phyloP scores from a whole-genome alignment of 169 alveolate species.

The Miamiensis avidus region DNA sequence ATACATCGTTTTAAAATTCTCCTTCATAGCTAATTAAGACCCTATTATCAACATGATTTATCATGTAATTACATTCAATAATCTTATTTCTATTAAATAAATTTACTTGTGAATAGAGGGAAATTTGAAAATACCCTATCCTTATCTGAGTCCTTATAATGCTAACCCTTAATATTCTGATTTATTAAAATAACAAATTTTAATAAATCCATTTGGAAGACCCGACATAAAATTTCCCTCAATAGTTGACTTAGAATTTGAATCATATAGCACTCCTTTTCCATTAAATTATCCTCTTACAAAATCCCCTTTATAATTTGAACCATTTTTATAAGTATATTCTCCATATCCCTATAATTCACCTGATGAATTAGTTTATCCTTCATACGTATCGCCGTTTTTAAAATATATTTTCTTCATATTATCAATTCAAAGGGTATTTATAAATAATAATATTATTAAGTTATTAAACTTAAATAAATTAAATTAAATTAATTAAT shows the following conservation, averaged over 20 bases:
- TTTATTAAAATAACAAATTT: too few relatives aligned
- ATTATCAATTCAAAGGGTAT: too few relatives aligned
- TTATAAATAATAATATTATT: too few relatives aligned
- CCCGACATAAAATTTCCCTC: background rate
- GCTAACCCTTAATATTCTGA: background rate
- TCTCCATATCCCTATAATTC: background rate
- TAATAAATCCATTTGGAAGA: background rate
- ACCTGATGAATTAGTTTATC: background rate
- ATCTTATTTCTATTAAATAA: background rate
- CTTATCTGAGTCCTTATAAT: background rate
- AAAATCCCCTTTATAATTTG: background rate
- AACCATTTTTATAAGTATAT: background rate
- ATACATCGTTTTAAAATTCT: conserved; percentile 22
- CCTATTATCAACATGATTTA: background rate
- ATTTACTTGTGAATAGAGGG: background rate
- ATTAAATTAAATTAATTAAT: too few relatives aligned
- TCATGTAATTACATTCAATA: background rate
- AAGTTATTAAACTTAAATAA: too few relatives aligned
- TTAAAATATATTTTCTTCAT: background rate
- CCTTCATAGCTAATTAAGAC: conserved; percentile 13
- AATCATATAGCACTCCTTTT: background rate
- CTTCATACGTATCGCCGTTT: background rate
- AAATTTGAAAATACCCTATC: conserved; percentile 29
- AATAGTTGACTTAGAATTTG: background rate
- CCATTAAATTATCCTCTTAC: background rate